These are phyloP conservation scores for Vitellaria paradoxa DNA, from an alignment of 179 eudicot genomes.

Conservation along the genomic window DNA sequence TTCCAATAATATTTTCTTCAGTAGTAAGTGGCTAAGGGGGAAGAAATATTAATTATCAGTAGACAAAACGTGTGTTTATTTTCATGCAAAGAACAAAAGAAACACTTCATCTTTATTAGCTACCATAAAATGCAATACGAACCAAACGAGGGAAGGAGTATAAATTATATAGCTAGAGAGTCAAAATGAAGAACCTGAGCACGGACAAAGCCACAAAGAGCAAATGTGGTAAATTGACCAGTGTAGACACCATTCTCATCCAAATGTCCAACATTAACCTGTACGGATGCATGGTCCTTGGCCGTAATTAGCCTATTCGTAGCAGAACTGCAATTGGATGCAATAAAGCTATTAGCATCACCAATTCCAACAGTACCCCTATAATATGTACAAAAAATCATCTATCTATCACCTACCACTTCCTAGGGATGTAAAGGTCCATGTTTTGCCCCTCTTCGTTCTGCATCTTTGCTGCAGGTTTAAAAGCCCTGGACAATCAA, in stretches of 20 bases:
- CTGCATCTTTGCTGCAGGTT: slow-evolving; percentile 34
- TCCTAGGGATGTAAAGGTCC: slow-evolving; percentile 35
- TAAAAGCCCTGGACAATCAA: slow-evolving; percentile 7
- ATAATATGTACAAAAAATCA: background rate
- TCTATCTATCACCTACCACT: slow-evolving; percentile 28
- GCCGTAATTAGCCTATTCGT: slow-evolving; percentile 42
- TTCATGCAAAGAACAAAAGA: background rate
- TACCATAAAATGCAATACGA: background rate
- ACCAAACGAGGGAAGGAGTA: background rate
- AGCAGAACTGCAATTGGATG: slow-evolving; percentile 37
- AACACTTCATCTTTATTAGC: background rate
- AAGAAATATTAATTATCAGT: background rate
- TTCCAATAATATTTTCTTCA: background rate
- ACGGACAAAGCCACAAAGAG: slow-evolving; percentile 43
- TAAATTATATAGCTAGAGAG: background rate
- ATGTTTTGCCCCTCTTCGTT: slow-evolving; percentile 28
- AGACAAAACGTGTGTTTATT: too few relatives aligned
- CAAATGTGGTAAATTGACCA: slow-evolving; percentile 37
- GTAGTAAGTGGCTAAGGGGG: background rate
- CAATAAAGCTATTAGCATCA: slow-evolving; percentile 2
- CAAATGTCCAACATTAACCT: slow-evolving; percentile 48
- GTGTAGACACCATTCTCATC: slow-evolving; percentile 44
- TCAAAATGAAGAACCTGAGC: slow-evolving; percentile 34
- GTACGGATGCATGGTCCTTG: slow-evolving; percentile 22
- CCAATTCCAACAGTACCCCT: background rate